Conservation (phyloP, 192 early-diverging fungal species). For the Coemansia sp. region DNA sequence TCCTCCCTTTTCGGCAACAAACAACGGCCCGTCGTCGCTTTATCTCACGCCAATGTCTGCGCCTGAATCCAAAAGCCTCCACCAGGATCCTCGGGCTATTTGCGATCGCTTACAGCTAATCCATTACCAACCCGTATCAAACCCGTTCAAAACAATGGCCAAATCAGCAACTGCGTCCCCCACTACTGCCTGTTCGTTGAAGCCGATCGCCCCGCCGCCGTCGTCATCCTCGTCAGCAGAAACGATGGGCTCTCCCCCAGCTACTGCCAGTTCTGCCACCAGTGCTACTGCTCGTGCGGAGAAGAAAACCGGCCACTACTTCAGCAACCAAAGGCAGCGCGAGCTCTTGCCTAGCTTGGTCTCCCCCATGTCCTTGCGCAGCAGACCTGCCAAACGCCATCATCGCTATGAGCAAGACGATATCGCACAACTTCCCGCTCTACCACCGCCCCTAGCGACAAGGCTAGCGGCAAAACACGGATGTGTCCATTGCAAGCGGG, state of each 20-base stretch:
- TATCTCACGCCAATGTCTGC: neutral
- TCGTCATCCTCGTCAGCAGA: constrained; percentile 9
- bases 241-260: neutral
- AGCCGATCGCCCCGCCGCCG: neutral
- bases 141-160: constrained; percentile 45
- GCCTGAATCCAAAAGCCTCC: constrained; percentile 8
- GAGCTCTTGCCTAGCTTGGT: neutral
- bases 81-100: neutral
- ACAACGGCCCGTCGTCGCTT: neutral
- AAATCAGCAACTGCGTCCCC: constrained; percentile 8
- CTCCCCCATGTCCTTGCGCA: constrained; percentile 4
- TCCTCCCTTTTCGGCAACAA: neutral
- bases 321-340: neutral
- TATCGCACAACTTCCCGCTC: neutral
- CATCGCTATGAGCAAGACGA: constrained; percentile 3
- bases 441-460: constrained; percentile 2
- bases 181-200: neutral
- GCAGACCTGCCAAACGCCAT: neutral
- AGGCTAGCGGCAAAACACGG: neutral
- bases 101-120: constrained; percentile 14
- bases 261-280: constrained; percentile 4
- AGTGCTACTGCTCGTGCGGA: neutral
- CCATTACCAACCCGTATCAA: constrained; percentile 29
- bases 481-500: constrained; percentile 43
- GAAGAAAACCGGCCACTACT: neutral